Conservation (phyloP, 1,139 yeast species). For the Geotrichum histeridarum region DNA sequence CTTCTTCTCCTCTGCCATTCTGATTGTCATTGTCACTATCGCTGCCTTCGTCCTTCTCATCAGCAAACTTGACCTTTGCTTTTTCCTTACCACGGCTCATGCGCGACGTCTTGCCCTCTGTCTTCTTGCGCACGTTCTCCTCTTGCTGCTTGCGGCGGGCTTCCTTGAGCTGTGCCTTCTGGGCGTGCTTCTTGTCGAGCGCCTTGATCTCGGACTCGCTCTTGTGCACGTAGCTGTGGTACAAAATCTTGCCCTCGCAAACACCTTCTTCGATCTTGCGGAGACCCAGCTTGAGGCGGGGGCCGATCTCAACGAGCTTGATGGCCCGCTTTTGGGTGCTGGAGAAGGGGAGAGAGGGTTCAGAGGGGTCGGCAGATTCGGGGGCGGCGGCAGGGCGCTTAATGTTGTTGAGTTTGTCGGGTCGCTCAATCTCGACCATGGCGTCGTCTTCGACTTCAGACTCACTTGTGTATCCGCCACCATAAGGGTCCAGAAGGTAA, state of each 20-base stretch:
- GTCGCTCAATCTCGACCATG: slow-evolving; percentile 62
- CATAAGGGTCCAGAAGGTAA: slow-evolving; percentile 74
- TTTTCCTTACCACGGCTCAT: slow-evolving; percentile 56
- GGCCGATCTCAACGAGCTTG: slow-evolving; percentile 89
- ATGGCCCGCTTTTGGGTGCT: slow-evolving; percentile 72
- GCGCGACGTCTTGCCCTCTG: slow-evolving; percentile 57
- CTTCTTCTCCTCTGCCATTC: slow-evolving; percentile 43
- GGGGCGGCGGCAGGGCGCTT: slow-evolving; percentile 7
- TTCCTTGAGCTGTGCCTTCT: slow-evolving; percentile 57
- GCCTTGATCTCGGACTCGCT: slow-evolving; percentile 53
- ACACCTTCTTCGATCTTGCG: slow-evolving; percentile 91
- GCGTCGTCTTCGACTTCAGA: slow-evolving; percentile 86
- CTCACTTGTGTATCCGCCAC: slow-evolving; percentile 77
- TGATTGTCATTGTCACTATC: slow-evolving; percentile 28
- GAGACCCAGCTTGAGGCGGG: slow-evolving; percentile 70
- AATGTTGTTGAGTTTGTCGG: slow-evolving; percentile 25
- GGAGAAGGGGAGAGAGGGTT: slow-evolving; percentile 19
- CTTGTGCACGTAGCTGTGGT: slow-evolving; percentile 68
- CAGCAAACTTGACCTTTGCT: slow-evolving; percentile 26
- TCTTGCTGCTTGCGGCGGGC: slow-evolving; percentile 74
- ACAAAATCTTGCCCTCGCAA: slow-evolving; percentile 78
- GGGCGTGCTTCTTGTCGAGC: slow-evolving; percentile 64
- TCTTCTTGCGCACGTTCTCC: slow-evolving; percentile 71
- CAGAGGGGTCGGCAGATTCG: slow-evolving; percentile 19
- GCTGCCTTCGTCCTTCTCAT: slow-evolving; percentile 28